Evolutionary conservation across 768 basidiomycete species (phyloP).

Genomic region (Hericium rajendrae): DNA sequence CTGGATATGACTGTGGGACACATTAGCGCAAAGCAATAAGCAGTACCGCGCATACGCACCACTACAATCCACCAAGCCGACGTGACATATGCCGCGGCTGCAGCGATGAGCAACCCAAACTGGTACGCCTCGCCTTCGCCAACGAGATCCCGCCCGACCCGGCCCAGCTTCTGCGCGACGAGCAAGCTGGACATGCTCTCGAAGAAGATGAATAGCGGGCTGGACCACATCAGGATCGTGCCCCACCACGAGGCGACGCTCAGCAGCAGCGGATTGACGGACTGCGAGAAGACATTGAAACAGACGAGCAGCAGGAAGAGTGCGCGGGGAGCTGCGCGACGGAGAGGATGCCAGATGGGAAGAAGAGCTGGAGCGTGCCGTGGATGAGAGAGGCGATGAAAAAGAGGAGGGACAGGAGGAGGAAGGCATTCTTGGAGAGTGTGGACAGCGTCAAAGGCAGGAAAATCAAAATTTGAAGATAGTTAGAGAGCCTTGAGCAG

Average conservation of each 20-base stretch:
- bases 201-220: slow-evolving; percentile 71
- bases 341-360: slow-evolving; percentile 62
- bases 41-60: slow-evolving; percentile 33
- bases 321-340: slow-evolving; percentile 82
- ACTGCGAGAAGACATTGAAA: slow-evolving; percentile 74
- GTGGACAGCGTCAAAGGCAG: slow-evolving; percentile 80
- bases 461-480: slow-evolving; percentile 72
- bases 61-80: slow-evolving; percentile 83
- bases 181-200: slow-evolving; percentile 80
- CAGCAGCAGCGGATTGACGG: slow-evolving; percentile 47
- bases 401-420: slow-evolving; percentile 70
- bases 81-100: slow-evolving; percentile 70
- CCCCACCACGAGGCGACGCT: slow-evolving; percentile 66
- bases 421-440: slow-evolving; percentile 69
- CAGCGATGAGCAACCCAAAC: slow-evolving; percentile 63
- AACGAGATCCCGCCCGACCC: slow-evolving; percentile 63
- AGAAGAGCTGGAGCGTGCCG: slow-evolving; percentile 65
- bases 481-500: slow-evolving; percentile 54
- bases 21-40: not conserved
- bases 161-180: slow-evolving; percentile 73
- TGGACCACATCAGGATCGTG: slow-evolving; percentile 54
- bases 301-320: slow-evolving; percentile 74
- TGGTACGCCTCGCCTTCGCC: slow-evolving; percentile 69
- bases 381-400: slow-evolving; percentile 73
- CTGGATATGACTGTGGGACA: slow-evolving; percentile 58